A percentile compares a stretch with the other conserved stretches of the same genome.
These are phyloP conservation scores for Mrakiaceae sp. DNA, from an alignment of 1,284 basidiomycete species.

Conservation along the genomic window DNA sequence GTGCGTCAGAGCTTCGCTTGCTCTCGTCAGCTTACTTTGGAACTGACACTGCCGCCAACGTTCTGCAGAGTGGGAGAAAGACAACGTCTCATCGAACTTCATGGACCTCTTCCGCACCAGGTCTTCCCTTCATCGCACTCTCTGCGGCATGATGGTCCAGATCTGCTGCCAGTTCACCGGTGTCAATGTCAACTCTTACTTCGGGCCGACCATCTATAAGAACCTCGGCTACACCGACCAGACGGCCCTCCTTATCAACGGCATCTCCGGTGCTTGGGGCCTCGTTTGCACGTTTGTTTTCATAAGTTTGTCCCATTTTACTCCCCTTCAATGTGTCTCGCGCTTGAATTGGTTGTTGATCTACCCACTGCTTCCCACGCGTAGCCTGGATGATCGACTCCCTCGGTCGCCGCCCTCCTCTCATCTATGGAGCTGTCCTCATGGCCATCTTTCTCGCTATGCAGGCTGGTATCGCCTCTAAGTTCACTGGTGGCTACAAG, in stretches of 20 bases:
- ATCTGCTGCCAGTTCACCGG: slow-evolving; percentile 56
- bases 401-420: slow-evolving; percentile 49
- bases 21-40: too few relatives aligned
- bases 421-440: slow-evolving; percentile 44
- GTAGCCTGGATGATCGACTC: slow-evolving; percentile 37
- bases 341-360: neutral
- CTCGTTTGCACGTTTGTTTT: slow-evolving; percentile 49
- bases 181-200: slow-evolving; percentile 42
- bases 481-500: slow-evolving; percentile 18
- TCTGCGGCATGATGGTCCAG: slow-evolving; percentile 39
- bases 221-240: neutral
- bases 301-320: slow-evolving; percentile 27
- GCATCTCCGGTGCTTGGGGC: slow-evolving; percentile 51
- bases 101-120: slow-evolving; percentile 5
- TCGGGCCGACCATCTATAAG: slow-evolving; percentile 21
- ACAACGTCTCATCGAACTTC: slow-evolving; percentile 19
- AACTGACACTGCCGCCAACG: neutral
- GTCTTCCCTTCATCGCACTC: slow-evolving; percentile 40
- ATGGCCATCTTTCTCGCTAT: slow-evolving; percentile 45
- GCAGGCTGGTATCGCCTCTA: slow-evolving; percentile 40
- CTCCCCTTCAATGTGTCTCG: neutral
- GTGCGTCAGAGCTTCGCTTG: neutral
- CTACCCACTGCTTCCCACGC: neutral
- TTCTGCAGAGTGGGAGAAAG: slow-evolving; percentile 16
- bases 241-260: slow-evolving; percentile 46